Conservation (phyloP, 495 filamentous ascomycete genomes). For the Tuber brumale region DNA sequence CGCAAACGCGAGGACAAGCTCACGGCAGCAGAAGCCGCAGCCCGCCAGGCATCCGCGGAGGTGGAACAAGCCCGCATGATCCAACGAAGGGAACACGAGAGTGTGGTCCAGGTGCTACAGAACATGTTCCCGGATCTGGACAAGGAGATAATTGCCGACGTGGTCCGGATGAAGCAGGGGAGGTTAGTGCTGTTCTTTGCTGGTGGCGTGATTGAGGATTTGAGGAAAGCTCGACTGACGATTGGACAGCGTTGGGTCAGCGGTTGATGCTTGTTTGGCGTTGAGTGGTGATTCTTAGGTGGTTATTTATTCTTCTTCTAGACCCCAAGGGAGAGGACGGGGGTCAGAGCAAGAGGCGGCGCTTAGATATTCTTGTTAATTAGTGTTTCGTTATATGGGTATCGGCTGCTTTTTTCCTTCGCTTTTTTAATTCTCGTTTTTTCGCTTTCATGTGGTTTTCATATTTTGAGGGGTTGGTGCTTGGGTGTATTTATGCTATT, state of each 20-base stretch:
- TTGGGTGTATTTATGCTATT: constrained; percentile 20
- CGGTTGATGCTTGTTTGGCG: constrained; percentile 42
- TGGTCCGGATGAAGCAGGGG: constrained; percentile 44
- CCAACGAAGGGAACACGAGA: constrained; percentile 74
- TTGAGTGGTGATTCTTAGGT: constrained; percentile 23
- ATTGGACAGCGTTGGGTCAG: constrained; percentile 35
- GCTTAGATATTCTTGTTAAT: constrained; percentile 25
- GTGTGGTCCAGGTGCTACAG: constrained; percentile 64
- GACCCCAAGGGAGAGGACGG: background rate
- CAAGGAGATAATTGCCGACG: constrained; percentile 46
- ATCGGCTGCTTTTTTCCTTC: constrained; percentile 25
- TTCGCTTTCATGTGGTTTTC: constrained; percentile 11
- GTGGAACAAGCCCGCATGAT: constrained; percentile 81
- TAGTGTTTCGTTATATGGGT: constrained; percentile 35
- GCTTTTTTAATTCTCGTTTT: background rate
- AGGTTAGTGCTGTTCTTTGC: constrained; percentile 36
- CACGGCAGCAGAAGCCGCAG: constrained; percentile 83
- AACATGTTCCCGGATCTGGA: constrained; percentile 43
- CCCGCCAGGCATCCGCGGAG: constrained; percentile 86
- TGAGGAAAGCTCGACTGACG: constrained; percentile 34
- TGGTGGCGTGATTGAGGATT: constrained; percentile 21
- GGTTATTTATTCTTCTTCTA: constrained; percentile 4
- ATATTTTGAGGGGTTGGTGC: constrained; percentile 9
- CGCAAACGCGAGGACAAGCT: constrained; percentile 48
- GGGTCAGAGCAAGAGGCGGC: constrained; percentile 10